Evolutionary conservation across 1,139 yeast species (phyloP), one percentile per base, ranked within the genome.

Genomic region (Suhomyces wounanorum): DNA sequence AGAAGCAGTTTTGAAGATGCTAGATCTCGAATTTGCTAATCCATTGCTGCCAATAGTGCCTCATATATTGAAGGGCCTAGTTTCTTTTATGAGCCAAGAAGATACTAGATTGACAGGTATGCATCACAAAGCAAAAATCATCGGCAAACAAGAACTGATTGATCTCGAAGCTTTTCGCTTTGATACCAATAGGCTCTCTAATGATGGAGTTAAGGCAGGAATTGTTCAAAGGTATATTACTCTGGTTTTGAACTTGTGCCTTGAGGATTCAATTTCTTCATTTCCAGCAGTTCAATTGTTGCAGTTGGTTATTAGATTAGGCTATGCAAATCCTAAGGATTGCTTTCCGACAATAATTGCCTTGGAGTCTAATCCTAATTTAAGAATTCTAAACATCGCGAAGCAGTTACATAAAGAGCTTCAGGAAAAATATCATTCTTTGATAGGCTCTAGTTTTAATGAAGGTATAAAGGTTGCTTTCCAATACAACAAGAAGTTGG

Each of bases 121-220:
- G 17, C 14, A 10, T 14, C 18, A 70, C 66, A 28, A 63, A 65
- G 45, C 68, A 69, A 44, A 56, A 67, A 1, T 23, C n/a, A 1
- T 23, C n/a, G 63, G 75, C 1, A 57, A 63, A 14, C 61, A 62
- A 5, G 60, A 61, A 9, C 63, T 64, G 36, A 61, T 76, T 28
- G 85, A 82, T 58, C 64, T 76, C n/a, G 76, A 72, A 3, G 80
- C 77, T 1, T 81, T 84, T 57, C 83, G 81, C 59, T 88, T 88
- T 0, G 69, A 74, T 8, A 62, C 75, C 2, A 70, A 68, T 50
- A 61, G 71, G 0, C 76, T 77, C 55, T 75, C 79, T 33, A 79
- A 75, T 56, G 95, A 89, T 61, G 87, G 90, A 14, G 82, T 88
- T 0, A 85, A 94, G 61, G 81, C 92, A 0, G 84, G 89, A 0